Evolutionary conservation across 768 basidiomycete genomes (phyloP), one percentile per base, ranked within the genome.

Genomic region (Antrodiella citrinella): DNA sequence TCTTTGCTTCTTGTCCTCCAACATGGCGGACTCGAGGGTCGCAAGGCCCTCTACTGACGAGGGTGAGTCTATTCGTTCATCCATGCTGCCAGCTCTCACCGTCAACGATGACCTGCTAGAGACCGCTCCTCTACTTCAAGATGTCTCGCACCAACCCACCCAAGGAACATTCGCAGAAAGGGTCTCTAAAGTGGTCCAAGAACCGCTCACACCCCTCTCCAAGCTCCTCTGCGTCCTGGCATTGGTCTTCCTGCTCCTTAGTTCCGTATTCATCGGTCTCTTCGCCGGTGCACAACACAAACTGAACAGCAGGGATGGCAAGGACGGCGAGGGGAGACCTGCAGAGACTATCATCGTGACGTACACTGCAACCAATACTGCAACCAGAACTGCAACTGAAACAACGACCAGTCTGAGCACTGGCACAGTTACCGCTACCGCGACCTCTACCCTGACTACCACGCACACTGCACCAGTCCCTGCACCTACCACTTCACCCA

Each of bases 281-380:
- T 97, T 93, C 65, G 86, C 91, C 25, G 96, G 96, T 9, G 84
- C 85, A 1, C 81, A 91, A 63, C 85, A 88, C 61, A 83, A 81
- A 53, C 74, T 92, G 47, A 78, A 78, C 53, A 59, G 73, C n/a
- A 65, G 63, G 18, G 71, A 70, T 42, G 67, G 73, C 11, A 71
- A 67, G 21, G 67, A 69, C 40, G 66, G 73, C 19, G 71, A 67
- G 23, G 66, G 66, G 21, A 62, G 51, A 30, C 55, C 69, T 4
- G 58, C 69, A 9, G 63, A 65, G 46, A 77, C 75, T 9, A 59
- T 70, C 26, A 72, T 72, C 51, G 65, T 64, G 44, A 67, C 69
- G 35, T 57, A 59, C n/a, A 71, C 70, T 2, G 65, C 63, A 13
- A 53, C 41, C 9, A 7, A 43, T n/a, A 43, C 41, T n/a, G 15